These are phyloP conservation scores for Plasmodium chabaudi DNA, from an alignment of 169 alveolate species.

Conservation along the genomic window DNA sequence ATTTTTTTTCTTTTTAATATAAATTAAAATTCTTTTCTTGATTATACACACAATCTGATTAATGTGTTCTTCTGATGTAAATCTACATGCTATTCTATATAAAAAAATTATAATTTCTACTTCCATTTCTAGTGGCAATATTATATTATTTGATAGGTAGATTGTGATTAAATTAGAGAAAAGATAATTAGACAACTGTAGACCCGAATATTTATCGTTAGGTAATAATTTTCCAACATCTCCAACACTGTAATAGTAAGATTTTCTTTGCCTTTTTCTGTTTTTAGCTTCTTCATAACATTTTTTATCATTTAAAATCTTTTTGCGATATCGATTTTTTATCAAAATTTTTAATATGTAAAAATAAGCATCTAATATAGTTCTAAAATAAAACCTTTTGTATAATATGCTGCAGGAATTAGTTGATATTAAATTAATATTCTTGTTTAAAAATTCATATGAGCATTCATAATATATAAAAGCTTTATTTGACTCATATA, in stretches of 20 bases:
- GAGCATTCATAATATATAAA: constrained; percentile 58
- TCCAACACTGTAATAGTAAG: constrained; percentile 10
- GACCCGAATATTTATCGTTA: constrained; percentile 6
- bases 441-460: constrained; percentile 6
- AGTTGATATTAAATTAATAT: constrained; percentile 25
- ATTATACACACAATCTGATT: constrained; percentile 6
- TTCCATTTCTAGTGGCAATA: constrained; percentile 40
- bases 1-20: constrained; percentile 30
- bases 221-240: constrained; percentile 8
- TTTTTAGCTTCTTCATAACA: neutral
- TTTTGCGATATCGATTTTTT: neutral
- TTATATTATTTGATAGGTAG: neutral
- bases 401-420: constrained; percentile 24
- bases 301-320: neutral
- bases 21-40: constrained; percentile 10
- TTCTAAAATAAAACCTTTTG: constrained; percentile 18
- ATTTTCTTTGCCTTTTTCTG: neutral
- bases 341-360: constrained; percentile 23
- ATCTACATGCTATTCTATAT: constrained; percentile 37
- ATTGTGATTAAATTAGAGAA: constrained; percentile 15
- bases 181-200: neutral
- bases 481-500: neutral
- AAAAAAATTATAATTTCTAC: constrained; percentile 53
- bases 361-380: constrained; percentile 53
- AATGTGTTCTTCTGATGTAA: constrained; percentile 37